Percentiles rank a stretch among this genome's conserved stretches.
Conservation (phyloP, 2,329 filamentous ascomycete species). For the Colletotrichum theobromicola region DNA sequence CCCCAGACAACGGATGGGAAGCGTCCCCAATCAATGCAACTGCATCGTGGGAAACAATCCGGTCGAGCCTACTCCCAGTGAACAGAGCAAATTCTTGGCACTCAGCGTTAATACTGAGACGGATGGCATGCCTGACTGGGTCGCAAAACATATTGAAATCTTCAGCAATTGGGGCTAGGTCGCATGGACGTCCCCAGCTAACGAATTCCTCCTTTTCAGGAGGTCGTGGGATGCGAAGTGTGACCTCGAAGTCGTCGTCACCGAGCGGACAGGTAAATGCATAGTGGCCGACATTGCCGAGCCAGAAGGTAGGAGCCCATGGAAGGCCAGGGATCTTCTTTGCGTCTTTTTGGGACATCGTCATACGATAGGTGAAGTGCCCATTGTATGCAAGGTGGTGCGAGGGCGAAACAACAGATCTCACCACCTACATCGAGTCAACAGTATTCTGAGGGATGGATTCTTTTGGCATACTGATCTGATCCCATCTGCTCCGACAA, state of each 20-base stretch:
- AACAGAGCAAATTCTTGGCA: neutral
- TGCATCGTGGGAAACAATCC: neutral
- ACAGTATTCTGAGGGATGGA: neutral
- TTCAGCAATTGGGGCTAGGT: neutral
- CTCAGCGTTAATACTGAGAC: neutral
- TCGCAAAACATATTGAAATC: neutral
- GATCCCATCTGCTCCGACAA: neutral
- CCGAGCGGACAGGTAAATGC: conserved; percentile 37
- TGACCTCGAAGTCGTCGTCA: conserved; percentile 36
- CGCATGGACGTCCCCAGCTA: conserved; percentile 29
- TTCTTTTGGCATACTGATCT: neutral
- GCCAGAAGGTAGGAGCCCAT: conserved; percentile 20
- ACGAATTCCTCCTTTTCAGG: conserved; percentile 26
- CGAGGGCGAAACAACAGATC: neutral
- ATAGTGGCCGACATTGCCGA: conserved; percentile 31
- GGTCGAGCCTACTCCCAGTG: neutral
- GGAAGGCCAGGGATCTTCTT: neutral
- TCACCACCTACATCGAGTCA: neutral
- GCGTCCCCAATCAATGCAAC: neutral
- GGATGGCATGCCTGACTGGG: neutral
- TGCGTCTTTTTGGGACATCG: neutral
- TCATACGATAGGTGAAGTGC: neutral
- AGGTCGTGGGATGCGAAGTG: conserved; percentile 26
- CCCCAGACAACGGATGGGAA: neutral
- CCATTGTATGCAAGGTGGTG: neutral